Conservation (phyloP, 495 filamentous ascomycete species). For the Staphylotrichum tortipilum region DNA sequence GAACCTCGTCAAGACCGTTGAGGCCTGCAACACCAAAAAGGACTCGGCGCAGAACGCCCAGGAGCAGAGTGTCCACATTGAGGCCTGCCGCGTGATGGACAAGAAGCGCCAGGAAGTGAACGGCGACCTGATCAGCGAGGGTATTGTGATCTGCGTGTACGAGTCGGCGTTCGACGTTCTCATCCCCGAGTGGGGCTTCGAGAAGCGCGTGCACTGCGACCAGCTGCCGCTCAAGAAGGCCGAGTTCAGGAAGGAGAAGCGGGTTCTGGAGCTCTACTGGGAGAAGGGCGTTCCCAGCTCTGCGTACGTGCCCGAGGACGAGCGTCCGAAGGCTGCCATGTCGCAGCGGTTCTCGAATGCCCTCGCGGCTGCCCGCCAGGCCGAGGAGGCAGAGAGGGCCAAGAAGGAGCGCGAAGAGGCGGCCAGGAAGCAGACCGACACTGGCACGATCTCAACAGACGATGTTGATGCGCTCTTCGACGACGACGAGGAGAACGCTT, state of each 20-base stretch:
- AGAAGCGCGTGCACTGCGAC: slow-evolving; percentile 98
- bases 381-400: slow-evolving; percentile 68
- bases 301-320: slow-evolving; percentile 92
- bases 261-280: slow-evolving; percentile 94
- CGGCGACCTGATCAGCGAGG: slow-evolving; percentile 91
- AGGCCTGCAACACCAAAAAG: slow-evolving; percentile 97
- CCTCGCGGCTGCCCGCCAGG: slow-evolving; percentile 65
- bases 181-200: slow-evolving; percentile 96
- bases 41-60: slow-evolving; percentile 96
- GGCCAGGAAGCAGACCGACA: slow-evolving; percentile 83
- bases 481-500: slow-evolving; percentile 52
- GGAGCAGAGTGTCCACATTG: slow-evolving; percentile 98
- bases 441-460: slow-evolving; percentile 79
- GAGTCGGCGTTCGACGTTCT: slow-evolving; percentile 98
- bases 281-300: slow-evolving; percentile 98
- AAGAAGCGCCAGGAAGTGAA: slow-evolving; percentile 73
- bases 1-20: slow-evolving; percentile 80
- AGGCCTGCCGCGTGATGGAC: slow-evolving; percentile 91
- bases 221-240: slow-evolving; percentile 97
- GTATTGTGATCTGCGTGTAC: slow-evolving; percentile 94
- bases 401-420: slow-evolving; percentile 79
- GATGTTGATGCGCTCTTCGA: slow-evolving; percentile 91
- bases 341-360: slow-evolving; percentile 62
- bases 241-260: slow-evolving; percentile 90
- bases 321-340: slow-evolving; percentile 72